Percentiles rank a stretch among this genome's conserved stretches.
phyloP scores from a whole-genome alignment of 495 filamentous ascomycete species.

The Hyaloscypha variabilis region DNA sequence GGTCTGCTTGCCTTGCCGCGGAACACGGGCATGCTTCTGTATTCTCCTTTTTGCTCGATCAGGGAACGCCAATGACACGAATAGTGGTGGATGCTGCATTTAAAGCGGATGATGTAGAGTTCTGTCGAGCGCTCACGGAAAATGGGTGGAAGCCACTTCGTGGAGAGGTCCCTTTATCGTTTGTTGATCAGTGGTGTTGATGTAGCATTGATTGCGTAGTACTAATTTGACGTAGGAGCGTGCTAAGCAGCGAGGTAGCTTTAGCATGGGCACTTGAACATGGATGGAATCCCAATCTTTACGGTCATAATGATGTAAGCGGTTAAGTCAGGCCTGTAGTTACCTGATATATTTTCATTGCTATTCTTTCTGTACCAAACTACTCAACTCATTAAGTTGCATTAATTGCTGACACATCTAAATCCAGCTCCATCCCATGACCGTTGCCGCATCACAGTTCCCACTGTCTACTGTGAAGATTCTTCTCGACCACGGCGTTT shows the following conservation, averaged over 20 bases:
- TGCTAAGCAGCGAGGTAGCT: not conserved
- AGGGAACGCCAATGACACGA: not conserved
- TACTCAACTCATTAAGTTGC: no score
- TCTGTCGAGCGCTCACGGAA: not conserved
- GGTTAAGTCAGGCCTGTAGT: no score
- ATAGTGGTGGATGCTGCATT: not conserved
- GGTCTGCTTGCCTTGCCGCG: not conserved
- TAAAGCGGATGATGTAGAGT: not conserved
- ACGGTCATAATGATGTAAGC: slow-evolving; percentile 8
- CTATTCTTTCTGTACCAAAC: no score
- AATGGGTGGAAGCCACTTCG: slow-evolving; percentile 1
- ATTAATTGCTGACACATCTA: no score
- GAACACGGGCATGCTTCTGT: not conserved
- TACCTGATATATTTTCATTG: no score
- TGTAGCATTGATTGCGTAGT: not conserved
- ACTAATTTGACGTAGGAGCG: slow-evolving; percentile 4
- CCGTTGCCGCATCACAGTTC: not conserved
- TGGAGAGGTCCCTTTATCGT: not conserved
- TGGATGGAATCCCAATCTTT: slow-evolving; percentile 9
- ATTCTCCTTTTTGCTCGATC: not conserved
- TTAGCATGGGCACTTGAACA: not conserved
- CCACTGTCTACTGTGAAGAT: not conserved
- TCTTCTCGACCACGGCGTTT: slow-evolving; percentile 9
- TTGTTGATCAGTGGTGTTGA: not conserved
- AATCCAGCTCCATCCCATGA: slow-evolving; percentile 6